Base-by-base conservation (phyloP, 1,284 basidiomycete species). In the Leccinum solheimii region DNA sequence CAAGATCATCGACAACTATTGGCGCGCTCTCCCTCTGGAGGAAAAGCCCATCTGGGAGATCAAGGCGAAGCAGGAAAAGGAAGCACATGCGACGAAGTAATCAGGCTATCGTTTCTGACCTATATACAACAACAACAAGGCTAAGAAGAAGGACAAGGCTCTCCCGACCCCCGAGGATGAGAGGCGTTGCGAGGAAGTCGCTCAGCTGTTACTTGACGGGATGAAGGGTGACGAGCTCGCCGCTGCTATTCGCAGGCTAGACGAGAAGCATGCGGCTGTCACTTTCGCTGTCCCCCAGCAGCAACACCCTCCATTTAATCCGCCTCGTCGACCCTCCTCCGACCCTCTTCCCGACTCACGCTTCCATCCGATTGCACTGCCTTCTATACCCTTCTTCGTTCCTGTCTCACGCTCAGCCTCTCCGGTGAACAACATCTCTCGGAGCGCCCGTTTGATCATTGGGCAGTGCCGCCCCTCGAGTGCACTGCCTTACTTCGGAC, bases 1-100 rank as follows among this genome's bases (percentile, higher is more conserved):
- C 6, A 88, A 88, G 74, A 90, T 90, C 65, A 89, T 90, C 56
- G 87, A 86, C 36, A 88, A 86, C 66, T 86, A 84, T 72, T 91
- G 89, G 88, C 81, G 83, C 14, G 72, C 82, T 0, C 81, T 91
- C 3, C 85, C 86, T 1, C 78, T 83, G 5, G 82, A 86, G n/a
- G 86, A 91, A 70, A 88, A 86, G 70, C 78, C 79, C 3, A 75
- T 83, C 13, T 91, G 88, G 87, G 86, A 90, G 68, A 73, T 79
- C 34, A 80, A 80, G 58, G 88, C 88, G 0, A 86, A 86, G 68
- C 79, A 82, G 55, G 87, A 83, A 30, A 91, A 91, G 75, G 83
- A 82, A 0, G 83, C 84, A 34, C 89, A 91, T 74, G 83, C 85
- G 61, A 75, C 76, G 48, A 78, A 76, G 61, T 87, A 88, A 70